A percentile compares a stretch with the other conserved stretches of the same genome.
Conservation (phyloP, 495 filamentous ascomycete genomes). For the Trichocladium antarcticum region DNA sequence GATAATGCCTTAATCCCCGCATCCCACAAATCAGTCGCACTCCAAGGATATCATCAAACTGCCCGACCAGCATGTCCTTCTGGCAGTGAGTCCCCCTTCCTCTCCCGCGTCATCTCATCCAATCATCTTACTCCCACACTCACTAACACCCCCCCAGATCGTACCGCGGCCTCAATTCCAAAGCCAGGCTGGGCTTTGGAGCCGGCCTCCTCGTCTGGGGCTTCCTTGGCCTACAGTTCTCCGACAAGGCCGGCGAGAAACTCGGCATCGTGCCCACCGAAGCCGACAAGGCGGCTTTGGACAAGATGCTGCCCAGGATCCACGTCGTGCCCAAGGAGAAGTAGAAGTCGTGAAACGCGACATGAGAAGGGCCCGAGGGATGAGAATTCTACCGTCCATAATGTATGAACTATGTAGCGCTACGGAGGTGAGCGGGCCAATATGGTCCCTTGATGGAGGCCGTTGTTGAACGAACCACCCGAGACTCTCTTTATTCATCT, state of each 20-base stretch:
- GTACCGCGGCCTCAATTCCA: conserved; percentile 32
- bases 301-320: conserved; percentile 30
- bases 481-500: too few relatives aligned
- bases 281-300: conserved; percentile 32
- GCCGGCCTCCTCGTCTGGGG: conserved; percentile 37
- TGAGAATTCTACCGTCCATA: too few relatives aligned
- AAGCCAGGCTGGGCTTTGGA: conserved; percentile 30
- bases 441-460: too few relatives aligned
- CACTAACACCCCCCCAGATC: conserved; percentile 6
- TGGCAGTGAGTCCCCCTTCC: conserved; percentile 13
- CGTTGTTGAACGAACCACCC: too few relatives aligned
- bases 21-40: not conserved
- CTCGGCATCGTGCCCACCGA: conserved; percentile 36
- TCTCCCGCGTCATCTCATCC: not conserved
- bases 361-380: too few relatives aligned
- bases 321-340: conserved; percentile 25
- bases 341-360: not conserved
- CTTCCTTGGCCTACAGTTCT: conserved; percentile 29
- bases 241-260: conserved; percentile 32
- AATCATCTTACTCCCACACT: not conserved
- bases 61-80: conserved; percentile 15
- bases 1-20: too few relatives aligned
- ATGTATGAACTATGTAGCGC: too few relatives aligned
- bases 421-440: too few relatives aligned
- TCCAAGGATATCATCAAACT: not conserved